Percentiles rank a stretch among this genome's conserved stretches.
Evolutionary conservation across 345 rosid species (phyloP).

Genomic region (Eucalyptus cloeziana): DNA sequence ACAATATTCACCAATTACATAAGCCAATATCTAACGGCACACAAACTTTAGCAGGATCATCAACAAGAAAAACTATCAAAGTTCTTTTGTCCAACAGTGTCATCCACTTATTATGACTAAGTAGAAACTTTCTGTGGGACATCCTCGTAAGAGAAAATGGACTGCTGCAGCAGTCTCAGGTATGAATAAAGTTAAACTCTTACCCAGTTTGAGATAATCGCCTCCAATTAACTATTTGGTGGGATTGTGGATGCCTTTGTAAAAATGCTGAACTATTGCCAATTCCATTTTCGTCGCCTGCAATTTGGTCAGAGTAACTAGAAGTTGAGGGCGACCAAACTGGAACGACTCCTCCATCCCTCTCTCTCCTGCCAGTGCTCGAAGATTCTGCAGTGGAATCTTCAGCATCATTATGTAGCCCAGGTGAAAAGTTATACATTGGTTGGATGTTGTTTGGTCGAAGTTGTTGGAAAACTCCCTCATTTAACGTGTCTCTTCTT

Average conservation of each 20-base stretch:
- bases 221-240: constrained; percentile 73
- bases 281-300: constrained; percentile 68
- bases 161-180: neutral
- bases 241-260: constrained; percentile 79
- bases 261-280: constrained; percentile 62
- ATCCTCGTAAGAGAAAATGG: neutral
- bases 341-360: constrained; percentile 92
- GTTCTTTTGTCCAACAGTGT: neutral
- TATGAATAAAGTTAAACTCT: neutral
- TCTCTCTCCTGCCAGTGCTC: constrained; percentile 61
- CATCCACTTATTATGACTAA: neutral
- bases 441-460: constrained; percentile 10
- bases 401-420: constrained; percentile 33
- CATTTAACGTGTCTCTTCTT: constrained; percentile 27
- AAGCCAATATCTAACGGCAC: neutral
- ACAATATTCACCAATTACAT: neutral
- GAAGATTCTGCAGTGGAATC: constrained; percentile 94
- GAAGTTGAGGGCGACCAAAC: constrained; percentile 81
- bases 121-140: neutral
- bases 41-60: neutral
- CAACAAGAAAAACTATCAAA: neutral
- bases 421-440: constrained; percentile 28
- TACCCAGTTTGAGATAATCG: constrained; percentile 92
- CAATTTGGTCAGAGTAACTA: constrained; percentile 68
- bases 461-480: constrained; percentile 13